Base-by-base conservation (phyloP, 2,329 filamentous ascomycete species). In the Botrytis hyacinthi region DNA sequence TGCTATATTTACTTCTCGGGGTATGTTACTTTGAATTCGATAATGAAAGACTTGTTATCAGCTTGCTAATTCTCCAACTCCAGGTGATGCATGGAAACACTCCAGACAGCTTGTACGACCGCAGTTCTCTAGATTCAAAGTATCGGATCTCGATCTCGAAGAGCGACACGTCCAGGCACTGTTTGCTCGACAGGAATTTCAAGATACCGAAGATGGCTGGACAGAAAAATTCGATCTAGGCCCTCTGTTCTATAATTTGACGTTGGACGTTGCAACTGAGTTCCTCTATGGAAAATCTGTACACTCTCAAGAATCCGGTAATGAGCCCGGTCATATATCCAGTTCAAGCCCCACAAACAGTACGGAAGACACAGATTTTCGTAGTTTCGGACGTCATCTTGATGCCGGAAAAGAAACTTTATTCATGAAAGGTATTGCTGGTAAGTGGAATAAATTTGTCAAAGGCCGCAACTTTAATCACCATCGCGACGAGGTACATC, bases 231-330 rank as follows among this genome's bases (percentile, higher is more conserved):
- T 92, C 12, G 87, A 92, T 76, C 82, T 92, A 20, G 87, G 88
- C 77, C 86, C 88, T 12, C 81, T 91, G 9, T 90, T 92, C 78
- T 91, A 91, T 78, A 85, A 86, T 60, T 85, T 92, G 78, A 91
- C 90, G 0, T 84, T 92, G 20, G 90, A 92, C 74, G 87, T 88
- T 0, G 88, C 90, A 0, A 92, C 90, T 0, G 88, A 90, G 66
- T 91, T 92, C 76, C 82, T 92, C 10, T 89, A 92, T 60, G 90
- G 91, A 46, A 76, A 82, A 66, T 79, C 78, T 6, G 79, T 80
- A 16, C 46, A 80, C 14, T 79, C 76, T 40, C 77, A 80, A 73
- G 72, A 67, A 51, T 12, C 75, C 12, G 74, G 76, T 1, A 78
- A 79, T 51, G 72, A 67, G 35, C 10, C 75, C 16, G 74, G 76